phyloP scores from a whole-genome alignment of 306 rosid genomes.

The Alnus rubra region DNA sequence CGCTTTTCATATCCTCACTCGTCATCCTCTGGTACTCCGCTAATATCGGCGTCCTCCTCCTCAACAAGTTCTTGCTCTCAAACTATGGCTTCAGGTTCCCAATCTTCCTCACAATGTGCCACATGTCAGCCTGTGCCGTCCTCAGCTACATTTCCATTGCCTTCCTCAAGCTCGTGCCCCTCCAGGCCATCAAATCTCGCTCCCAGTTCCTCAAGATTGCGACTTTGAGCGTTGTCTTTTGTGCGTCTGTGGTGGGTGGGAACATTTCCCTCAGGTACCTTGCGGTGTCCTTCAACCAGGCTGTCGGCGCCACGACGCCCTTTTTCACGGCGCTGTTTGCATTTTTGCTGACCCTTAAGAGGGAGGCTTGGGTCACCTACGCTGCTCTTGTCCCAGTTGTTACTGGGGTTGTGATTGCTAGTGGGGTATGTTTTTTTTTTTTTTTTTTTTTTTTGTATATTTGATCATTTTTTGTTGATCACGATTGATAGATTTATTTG shows the following conservation, averaged over 20 bases:
- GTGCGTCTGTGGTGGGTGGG: conserved; percentile 95
- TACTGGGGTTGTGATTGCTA: conserved; percentile 95
- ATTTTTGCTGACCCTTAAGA: conserved; percentile 76
- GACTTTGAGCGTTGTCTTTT: conserved; percentile 79
- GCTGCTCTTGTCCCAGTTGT: conserved; percentile 98
- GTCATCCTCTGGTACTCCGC: conserved; percentile 81
- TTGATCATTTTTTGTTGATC: conserved; percentile 9
- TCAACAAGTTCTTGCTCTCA: conserved; percentile 88
- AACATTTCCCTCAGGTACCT: conserved; percentile 87
- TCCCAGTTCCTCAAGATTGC: conserved; percentile 83
- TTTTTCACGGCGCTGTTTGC: conserved; percentile 94
- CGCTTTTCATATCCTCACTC: conserved; percentile 62
- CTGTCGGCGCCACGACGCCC: conserved; percentile 97
- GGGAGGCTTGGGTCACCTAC: conserved; percentile 94
- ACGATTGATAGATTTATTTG: conserved; percentile 9
- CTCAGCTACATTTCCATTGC: conserved; percentile 88
- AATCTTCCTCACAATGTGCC: conserved; percentile 99
- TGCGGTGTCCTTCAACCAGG: conserved; percentile 94
- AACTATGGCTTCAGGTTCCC: conserved; percentile 90
- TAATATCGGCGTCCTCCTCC: conserved; percentile 90
- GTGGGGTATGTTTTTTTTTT: conserved; percentile 68
- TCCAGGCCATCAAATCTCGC: conserved; percentile 80
- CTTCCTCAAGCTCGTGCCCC: conserved; percentile 77
- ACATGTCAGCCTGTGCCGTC: conserved; percentile 92
- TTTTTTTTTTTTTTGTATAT: neutral